These are phyloP conservation scores for Ganoderma lingzhi DNA, from an alignment of 1,284 basidiomycete genomes.

Conservation along the genomic window DNA sequence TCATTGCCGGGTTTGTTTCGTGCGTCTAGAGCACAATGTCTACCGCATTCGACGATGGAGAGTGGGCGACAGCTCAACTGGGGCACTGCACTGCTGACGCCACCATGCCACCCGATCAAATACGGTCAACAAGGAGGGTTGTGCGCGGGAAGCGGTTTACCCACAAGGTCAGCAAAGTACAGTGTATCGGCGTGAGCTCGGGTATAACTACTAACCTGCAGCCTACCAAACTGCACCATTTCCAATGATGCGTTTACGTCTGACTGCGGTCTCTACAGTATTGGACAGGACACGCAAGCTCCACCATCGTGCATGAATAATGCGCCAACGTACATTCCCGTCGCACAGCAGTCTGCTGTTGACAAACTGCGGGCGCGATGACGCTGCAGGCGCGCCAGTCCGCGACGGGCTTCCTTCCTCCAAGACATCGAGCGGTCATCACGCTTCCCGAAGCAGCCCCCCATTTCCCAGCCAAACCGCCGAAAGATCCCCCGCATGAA, in stretches of 20 bases:
- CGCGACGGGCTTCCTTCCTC: neutral
- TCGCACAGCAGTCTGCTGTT: neutral
- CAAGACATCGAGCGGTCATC: neutral
- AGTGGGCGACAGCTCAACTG: neutral
- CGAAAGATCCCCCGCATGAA: slow-evolving; percentile 5
- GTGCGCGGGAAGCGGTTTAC: slow-evolving; percentile 18
- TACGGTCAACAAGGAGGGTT: slow-evolving; percentile 5
- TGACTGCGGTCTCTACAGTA: slow-evolving; percentile 6
- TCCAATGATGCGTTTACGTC: neutral
- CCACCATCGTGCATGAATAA: slow-evolving; percentile 7
- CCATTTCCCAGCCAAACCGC: neutral
- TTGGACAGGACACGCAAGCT: slow-evolving; percentile 4
- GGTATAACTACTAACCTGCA: neutral
- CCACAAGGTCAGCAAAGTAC: slow-evolving; percentile 12
- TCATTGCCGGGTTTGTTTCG: neutral
- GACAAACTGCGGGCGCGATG: slow-evolving; percentile 1
- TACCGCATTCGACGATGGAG: neutral
- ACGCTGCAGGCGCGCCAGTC: neutral
- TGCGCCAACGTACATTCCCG: neutral
- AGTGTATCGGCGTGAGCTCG: neutral
- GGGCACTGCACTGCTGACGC: slow-evolving; percentile 1
- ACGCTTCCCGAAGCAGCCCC: neutral
- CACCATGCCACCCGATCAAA: neutral
- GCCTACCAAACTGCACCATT: slow-evolving; percentile 1
- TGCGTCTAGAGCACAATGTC: neutral